Evolutionary conservation across 1,284 basidiomycete genomes (phyloP).

Genomic region (Ganoderma sinense): DNA sequence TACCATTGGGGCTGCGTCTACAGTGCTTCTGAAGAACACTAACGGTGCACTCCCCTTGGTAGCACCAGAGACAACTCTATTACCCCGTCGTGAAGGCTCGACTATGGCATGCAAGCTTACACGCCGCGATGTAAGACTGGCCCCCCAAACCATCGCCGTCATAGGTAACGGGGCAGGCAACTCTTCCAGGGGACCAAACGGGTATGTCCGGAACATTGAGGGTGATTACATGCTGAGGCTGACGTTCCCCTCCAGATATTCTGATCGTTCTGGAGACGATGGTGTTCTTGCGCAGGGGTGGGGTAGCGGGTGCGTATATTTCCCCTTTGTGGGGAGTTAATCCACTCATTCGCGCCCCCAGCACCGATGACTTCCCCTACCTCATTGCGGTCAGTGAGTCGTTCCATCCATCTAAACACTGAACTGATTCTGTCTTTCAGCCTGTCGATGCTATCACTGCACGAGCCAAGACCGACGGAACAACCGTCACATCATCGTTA

Average conservation of each 20-base stretch:
- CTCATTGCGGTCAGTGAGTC: slow-evolving; percentile 49
- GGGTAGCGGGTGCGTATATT: slow-evolving; percentile 52
- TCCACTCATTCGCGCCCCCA: background rate
- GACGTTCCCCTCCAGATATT: slow-evolving; percentile 39
- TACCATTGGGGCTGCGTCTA: slow-evolving; percentile 63
- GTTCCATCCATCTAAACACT: no score
- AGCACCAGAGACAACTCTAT: slow-evolving; percentile 33
- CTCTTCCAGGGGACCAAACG: slow-evolving; percentile 62
- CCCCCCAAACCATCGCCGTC: slow-evolving; percentile 45
- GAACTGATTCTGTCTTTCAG: slow-evolving; percentile 1
- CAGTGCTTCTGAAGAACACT: slow-evolving; percentile 70
- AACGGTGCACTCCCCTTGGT: slow-evolving; percentile 60
- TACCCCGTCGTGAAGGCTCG: background rate
- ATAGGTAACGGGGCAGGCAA: slow-evolving; percentile 64
- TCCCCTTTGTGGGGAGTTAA: background rate
- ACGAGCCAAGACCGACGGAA: slow-evolving; percentile 47
- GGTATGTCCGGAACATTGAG: slow-evolving; percentile 38
- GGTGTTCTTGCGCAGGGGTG: slow-evolving; percentile 75
- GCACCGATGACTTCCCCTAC: slow-evolving; percentile 60
- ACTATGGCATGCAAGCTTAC: background rate
- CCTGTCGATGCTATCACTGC: slow-evolving; percentile 51
- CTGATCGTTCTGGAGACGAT: slow-evolving; percentile 54
- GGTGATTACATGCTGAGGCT: background rate
- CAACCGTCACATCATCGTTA: slow-evolving; percentile 55
- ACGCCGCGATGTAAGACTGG: background rate